Conservation (phyloP, 2,329 filamentous ascomycete genomes). For the Alternaria alternata region DNA sequence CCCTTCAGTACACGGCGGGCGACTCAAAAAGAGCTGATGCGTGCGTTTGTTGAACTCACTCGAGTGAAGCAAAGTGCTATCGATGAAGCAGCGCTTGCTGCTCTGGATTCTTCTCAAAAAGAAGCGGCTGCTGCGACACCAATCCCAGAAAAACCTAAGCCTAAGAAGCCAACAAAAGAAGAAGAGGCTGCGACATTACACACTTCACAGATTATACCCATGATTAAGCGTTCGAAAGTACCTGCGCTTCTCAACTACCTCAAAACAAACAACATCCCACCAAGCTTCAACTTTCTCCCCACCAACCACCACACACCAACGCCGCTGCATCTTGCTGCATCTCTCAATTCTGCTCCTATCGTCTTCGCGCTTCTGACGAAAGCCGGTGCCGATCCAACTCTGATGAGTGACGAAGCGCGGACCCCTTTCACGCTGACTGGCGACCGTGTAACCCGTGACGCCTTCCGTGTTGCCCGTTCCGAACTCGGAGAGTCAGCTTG, state of each 20-base stretch:
- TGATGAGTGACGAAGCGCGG: constrained; percentile 72
- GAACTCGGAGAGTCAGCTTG: constrained; percentile 80
- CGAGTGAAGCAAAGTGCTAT: constrained; percentile 85
- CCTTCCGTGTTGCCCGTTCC: constrained; percentile 85
- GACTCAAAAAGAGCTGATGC: constrained; percentile 93
- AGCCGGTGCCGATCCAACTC: constrained; percentile 75
- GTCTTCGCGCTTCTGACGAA: constrained; percentile 79
- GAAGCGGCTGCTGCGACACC: constrained; percentile 51
- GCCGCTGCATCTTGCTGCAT: constrained; percentile 83
- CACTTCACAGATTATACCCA: constrained; percentile 85
- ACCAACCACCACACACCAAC: constrained; percentile 79
- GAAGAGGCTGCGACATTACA: constrained; percentile 84
- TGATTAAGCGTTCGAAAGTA: constrained; percentile 88
- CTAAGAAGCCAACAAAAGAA: constrained; percentile 75
- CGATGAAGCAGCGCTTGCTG: constrained; percentile 68
- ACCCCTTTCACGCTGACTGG: constrained; percentile 87
- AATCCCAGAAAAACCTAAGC: constrained; percentile 55
- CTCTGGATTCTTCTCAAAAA: constrained; percentile 56
- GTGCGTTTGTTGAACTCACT: constrained; percentile 92
- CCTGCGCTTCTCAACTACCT: constrained; percentile 88
- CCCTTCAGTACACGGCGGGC: constrained; percentile 92
- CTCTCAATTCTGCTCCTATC: constrained; percentile 80
- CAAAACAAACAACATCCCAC: constrained; percentile 73
- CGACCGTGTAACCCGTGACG: constrained; percentile 84
- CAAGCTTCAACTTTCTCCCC: constrained; percentile 80